Evolutionary conservation across 345 rosid genomes (phyloP), one percentile per base, ranked within the genome.

Genomic region (Pugionium cornutum): DNA sequence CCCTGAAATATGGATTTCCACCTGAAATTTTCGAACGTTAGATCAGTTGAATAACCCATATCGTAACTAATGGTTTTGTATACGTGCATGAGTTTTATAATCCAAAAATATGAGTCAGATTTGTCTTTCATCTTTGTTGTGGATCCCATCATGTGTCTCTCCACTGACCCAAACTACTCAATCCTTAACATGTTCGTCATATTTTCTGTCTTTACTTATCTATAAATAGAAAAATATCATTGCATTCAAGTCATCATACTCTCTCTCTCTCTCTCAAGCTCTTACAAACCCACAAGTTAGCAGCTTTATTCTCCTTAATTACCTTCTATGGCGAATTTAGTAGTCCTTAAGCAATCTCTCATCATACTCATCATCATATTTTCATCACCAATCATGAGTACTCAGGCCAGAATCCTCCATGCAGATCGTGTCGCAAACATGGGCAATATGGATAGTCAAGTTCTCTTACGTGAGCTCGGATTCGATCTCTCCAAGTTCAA

Each of bases 401-500:
- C 68, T 62, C 64, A 74, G 30, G 73, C 77, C 55, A 49, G 77
- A 74, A 53, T 67, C 64, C 77, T 67, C 25, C 68, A 51, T 46
- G 59, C 31, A 47, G 51, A 61, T 27, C 44, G 9, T 1, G 49
- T 3, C 7, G 48, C 54, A 47, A 25, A 55, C 52, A 54, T 41
- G 29, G 49, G 41, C 3, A 27, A 32, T 35, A 33, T 61, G 41
- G 37, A 61, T 34, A 74, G 64, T 61, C 52, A 67, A 9, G 58
- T 41, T 61, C 77, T 74, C 53, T 35, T 74, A 54, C 68, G 68
- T 53, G 77, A 67, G 49, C 73, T 74, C 8, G 73, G 73, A 7
- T 54, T 74, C 7, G 77, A 74, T 54, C 58, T 74, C 63, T 74
- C 77, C 28, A 74, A 61, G 10, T 67, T 61, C 57, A 67, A 73